Percentiles rank a stretch among this genome's conserved stretches.
Conservation (phyloP, 192 early-diverging fungal genomes). For the Entomortierella lignicola region DNA sequence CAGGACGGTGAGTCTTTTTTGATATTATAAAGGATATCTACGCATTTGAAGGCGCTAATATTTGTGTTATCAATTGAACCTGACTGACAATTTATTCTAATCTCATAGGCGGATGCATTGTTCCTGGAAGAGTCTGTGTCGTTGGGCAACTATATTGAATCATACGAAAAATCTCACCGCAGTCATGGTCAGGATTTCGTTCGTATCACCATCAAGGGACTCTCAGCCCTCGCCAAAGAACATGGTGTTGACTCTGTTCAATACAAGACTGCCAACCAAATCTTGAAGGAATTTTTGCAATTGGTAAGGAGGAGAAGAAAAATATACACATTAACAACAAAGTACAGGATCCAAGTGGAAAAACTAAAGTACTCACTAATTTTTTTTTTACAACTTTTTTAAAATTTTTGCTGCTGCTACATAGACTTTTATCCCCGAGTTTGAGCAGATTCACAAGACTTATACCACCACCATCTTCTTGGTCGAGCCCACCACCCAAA, state of each 20-base stretch:
- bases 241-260: constrained; percentile 44
- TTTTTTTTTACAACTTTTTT: no score
- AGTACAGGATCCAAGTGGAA: no score
- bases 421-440: constrained; percentile 49
- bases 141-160: constrained; percentile 44
- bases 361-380: no score
- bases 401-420: no score
- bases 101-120: constrained; percentile 41
- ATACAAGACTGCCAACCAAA: constrained; percentile 44
- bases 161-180: constrained; percentile 27
- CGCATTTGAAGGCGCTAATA: no score
- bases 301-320: constrained; percentile 4
- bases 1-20: constrained; percentile 22
- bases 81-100: no score
- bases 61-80: no score
- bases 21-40: no score
- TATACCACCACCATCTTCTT: constrained; percentile 46
- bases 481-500: constrained; percentile 16
- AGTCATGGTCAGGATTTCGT: constrained; percentile 28
- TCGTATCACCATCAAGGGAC: constrained; percentile 47
- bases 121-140: constrained; percentile 50
- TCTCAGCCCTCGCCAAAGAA: constrained; percentile 35
- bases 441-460: constrained; percentile 51
- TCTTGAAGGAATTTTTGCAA: constrained; percentile 50
- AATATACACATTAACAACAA: no score